Evolutionary conservation across 306 rosid species (phyloP), one percentile per base, ranked within the genome.

Genomic region (Cotoneaster glaucophyllus): DNA sequence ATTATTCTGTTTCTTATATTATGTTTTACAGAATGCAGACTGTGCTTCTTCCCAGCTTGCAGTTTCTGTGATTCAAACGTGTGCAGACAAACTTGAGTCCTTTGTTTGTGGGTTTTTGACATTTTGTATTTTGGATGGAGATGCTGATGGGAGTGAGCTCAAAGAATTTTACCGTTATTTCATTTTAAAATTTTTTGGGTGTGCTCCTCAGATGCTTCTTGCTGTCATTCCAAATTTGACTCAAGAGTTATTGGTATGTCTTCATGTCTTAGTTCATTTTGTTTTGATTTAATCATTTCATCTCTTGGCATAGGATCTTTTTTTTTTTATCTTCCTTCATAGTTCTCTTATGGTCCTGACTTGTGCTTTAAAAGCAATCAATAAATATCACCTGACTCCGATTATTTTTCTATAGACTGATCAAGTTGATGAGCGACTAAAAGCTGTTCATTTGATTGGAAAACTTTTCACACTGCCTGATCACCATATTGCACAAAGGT

Each of bases 371-470:
- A 75, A 41, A 39, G 64, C 25, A 19, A 39, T 45, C 75, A 22
- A 74, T 70, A 31, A 56, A 29, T 75, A 48, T 62, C 77, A 24
- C 43, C 75, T 77, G 69, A 73, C 74, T 80, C 56, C 72, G 63
- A 63, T 78, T 56, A 34, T 54, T 26, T 59, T 26, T 82, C 67
- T 61, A 77, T 71, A 95, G 99, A 93, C 97, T 73, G 99, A 92
- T 78, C 97, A 95, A 80, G 97, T 95, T 59, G 99, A 95, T 82
- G 87, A 87, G 72, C 88, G 97, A 77, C 90, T 95, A 68, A 90
- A 95, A 89, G 96, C 99, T 79, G 97, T 95, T 74, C 88, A 82
- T 78, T 87, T 95, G 81, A 82, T 90, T 26, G 99, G 99, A 53
- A 90, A 87, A 80, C 90, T 95, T 77, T 83, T 92, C 82, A 77